A percentile compares a stretch with the other conserved stretches of the same genome.
Conservation (phyloP, 2,329 filamentous ascomycete species). For the Neopestalotiopsis clavispora region DNA sequence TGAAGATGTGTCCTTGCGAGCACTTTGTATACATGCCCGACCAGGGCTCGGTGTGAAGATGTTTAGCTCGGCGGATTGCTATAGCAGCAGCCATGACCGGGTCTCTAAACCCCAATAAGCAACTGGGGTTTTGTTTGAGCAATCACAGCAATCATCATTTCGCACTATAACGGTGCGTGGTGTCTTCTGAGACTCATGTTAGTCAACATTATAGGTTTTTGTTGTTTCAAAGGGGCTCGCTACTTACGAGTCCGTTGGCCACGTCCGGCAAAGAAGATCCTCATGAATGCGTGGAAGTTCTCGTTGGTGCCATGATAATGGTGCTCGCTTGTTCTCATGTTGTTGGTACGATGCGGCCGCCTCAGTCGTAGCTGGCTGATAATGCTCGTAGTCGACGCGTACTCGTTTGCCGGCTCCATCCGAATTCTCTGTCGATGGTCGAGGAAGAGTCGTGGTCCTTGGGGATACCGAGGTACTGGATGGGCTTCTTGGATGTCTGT, state of each 20-base stretch:
- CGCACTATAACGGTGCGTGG: constrained; percentile 49
- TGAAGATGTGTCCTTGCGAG: no score
- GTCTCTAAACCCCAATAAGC: neutral
- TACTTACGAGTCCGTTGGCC: constrained; percentile 55
- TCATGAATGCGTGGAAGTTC: constrained; percentile 56
- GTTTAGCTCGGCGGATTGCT: no score
- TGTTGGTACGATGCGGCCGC: constrained; percentile 33
- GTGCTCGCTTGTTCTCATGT: constrained; percentile 42
- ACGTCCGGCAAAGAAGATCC: constrained; percentile 52
- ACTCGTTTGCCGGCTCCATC: constrained; percentile 52
- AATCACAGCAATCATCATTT: constrained; percentile 15
- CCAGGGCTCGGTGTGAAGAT: no score
- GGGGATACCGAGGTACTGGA: constrained; percentile 56
- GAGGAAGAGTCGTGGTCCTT: constrained; percentile 38
- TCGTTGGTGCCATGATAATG: constrained; percentile 42
- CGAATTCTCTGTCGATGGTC: constrained; percentile 35
- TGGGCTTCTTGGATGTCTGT: constrained; percentile 45
- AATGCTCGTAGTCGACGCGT: constrained; percentile 53
- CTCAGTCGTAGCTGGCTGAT: constrained; percentile 37
- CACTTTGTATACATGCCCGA: no score
- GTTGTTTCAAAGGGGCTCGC: constrained; percentile 31
- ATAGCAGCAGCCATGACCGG: neutral
- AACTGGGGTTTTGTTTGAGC: neutral
- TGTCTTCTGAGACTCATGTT: constrained; percentile 46
- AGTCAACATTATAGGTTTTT: constrained; percentile 36